Conservation (phyloP, 345 rosid species). For the Rubroshorea leprosula region DNA sequence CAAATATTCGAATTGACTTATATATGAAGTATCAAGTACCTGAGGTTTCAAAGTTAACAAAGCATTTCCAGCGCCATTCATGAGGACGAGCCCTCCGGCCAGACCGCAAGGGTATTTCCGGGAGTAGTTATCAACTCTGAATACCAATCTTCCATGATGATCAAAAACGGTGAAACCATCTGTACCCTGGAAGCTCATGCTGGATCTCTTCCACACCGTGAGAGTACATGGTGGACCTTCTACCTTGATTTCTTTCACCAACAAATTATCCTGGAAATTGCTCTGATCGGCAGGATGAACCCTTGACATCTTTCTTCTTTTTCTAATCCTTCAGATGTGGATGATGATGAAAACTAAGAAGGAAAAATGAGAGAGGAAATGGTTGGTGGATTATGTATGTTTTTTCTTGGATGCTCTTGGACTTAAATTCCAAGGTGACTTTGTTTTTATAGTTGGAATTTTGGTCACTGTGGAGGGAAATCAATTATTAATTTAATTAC, state of each 20-base stretch:
- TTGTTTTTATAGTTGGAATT: not conserved
- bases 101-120: constrained; percentile 20
- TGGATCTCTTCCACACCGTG: constrained; percentile 3
- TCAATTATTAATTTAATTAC: too few relatives aligned
- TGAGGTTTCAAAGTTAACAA: constrained; percentile 37
- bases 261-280: not conserved
- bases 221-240: not conserved
- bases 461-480: not conserved
- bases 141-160: constrained; percentile 30
- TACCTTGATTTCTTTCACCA: not conserved
- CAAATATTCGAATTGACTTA: too few relatives aligned
- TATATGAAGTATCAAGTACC: constrained; percentile 10
- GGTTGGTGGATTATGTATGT: not conserved
- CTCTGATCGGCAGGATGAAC: constrained; percentile 31
- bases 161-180: constrained; percentile 54
- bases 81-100: constrained; percentile 33
- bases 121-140: constrained; percentile 49
- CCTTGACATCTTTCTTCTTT: constrained; percentile 29
- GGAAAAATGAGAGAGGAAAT: not conserved
- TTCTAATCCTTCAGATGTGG: not conserved
- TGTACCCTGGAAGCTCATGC: constrained; percentile 41
- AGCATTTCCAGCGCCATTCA: constrained; percentile 49
- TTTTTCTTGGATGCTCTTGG: not conserved
- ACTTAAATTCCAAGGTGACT: not conserved
- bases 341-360: not conserved